These are phyloP conservation scores for Aspergillus hancockii DNA, from an alignment of 495 filamentous ascomycete genomes.

Conservation along the genomic window DNA sequence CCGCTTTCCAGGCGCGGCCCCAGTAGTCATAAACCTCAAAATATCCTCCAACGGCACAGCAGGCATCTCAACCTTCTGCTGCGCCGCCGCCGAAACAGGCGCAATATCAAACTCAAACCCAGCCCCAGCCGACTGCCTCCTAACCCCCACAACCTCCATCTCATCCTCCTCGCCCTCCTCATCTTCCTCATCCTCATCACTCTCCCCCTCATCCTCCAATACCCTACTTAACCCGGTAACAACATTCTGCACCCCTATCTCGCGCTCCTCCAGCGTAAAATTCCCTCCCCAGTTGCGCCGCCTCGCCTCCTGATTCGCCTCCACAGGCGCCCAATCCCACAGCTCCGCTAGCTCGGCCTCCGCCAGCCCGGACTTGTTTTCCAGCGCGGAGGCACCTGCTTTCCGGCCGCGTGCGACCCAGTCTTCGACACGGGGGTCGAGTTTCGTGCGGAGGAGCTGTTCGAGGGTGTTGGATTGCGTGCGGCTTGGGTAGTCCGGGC, in stretches of 20 bases:
- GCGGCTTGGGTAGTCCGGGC: conserved; percentile 72
- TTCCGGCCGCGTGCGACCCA: conserved; percentile 66
- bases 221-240: conserved; percentile 63
- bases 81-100: conserved; percentile 19
- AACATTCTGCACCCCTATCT: conserved; percentile 67
- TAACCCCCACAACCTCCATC: conserved; percentile 45
- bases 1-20: conserved; percentile 37
- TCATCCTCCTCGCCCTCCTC: conserved; percentile 60
- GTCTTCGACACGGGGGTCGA: conserved; percentile 71
- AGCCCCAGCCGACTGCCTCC: conserved; percentile 33
- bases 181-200: conserved; percentile 38
- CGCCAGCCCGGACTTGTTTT: conserved; percentile 38
- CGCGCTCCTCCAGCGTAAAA: conserved; percentile 70
- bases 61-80: conserved; percentile 35
- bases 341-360: conserved; percentile 41
- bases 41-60: conserved; percentile 50
- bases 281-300: conserved; percentile 57
- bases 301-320: conserved; percentile 52
- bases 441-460: conserved; percentile 75
- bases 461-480: conserved; percentile 64
- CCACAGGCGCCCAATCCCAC: conserved; percentile 53
- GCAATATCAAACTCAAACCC: conserved; percentile 49
- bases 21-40: conserved; percentile 57
- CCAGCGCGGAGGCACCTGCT: conserved; percentile 30
- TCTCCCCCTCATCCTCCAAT: conserved; percentile 57